A percentile compares a stretch with the other conserved stretches of the same genome.
Conservation (phyloP, 1,284 basidiomycete species). For the Schizopora paradoxa region DNA sequence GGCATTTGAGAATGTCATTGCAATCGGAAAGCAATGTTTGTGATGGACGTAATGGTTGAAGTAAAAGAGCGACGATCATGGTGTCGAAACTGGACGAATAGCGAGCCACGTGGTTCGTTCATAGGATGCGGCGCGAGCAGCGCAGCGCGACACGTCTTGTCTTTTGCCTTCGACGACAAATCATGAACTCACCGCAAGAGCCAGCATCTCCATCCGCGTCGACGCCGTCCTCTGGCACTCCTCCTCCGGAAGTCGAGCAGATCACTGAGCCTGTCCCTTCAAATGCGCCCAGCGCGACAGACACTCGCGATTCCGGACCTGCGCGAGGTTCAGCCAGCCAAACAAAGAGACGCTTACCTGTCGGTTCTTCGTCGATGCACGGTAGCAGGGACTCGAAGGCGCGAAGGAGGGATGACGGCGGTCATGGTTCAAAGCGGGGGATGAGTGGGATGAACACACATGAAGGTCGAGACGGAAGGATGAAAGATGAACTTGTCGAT, state of each 20-base stretch:
- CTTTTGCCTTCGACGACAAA: too few species aligned
- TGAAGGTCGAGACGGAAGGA: constrained; percentile 2
- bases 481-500: constrained; percentile 16
- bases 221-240: constrained; percentile 19
- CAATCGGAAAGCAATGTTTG: too few species aligned
- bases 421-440: constrained; percentile 6
- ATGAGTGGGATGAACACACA: constrained; percentile 2
- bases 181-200: constrained; percentile 21
- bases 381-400: constrained; percentile 18
- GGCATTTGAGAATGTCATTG: too few species aligned
- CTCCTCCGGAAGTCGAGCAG: constrained; percentile 16
- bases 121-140: background rate
- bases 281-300: background rate
- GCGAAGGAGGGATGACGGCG: constrained; percentile 17
- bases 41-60: background rate
- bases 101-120: background rate
- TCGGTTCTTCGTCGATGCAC: constrained; percentile 10
- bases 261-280: background rate
- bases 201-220: constrained; percentile 20
- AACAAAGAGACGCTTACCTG: constrained; percentile 17
- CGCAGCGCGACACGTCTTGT: too few species aligned
- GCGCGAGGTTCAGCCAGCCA: constrained; percentile 8
- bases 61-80: background rate
- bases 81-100: background rate
- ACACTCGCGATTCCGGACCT: background rate